A percentile compares a stretch with the other conserved stretches of the same genome.
These are phyloP conservation scores for Aspergillus intermedius DNA, from an alignment of 2,329 filamentous ascomycete species.

Conservation along the genomic window DNA sequence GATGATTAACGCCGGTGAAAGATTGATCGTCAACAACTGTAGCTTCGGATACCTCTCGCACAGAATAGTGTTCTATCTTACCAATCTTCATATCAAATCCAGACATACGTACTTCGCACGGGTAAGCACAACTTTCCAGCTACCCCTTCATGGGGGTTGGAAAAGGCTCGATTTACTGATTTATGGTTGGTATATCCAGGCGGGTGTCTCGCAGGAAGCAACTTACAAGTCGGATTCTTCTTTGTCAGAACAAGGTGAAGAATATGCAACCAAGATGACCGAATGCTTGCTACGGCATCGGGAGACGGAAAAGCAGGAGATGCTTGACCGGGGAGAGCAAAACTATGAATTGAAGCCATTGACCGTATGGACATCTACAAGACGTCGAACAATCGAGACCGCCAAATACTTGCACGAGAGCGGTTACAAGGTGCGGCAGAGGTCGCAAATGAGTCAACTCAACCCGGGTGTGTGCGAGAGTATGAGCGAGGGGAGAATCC, in stretches of 20 bases:
- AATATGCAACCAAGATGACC: slow-evolving; percentile 80
- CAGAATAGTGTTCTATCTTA: slow-evolving; percentile 94
- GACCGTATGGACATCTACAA: slow-evolving; percentile 90
- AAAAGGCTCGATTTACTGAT: neutral
- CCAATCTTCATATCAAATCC: slow-evolving; percentile 95
- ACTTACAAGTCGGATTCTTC: slow-evolving; percentile 87
- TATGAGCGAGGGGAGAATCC: slow-evolving; percentile 76
- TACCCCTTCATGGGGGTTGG: neutral
- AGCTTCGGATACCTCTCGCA: slow-evolving; percentile 95
- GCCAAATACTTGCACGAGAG: slow-evolving; percentile 69
- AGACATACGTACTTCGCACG: slow-evolving; percentile 89
- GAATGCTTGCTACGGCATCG: slow-evolving; percentile 77
- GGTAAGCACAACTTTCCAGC: slow-evolving; percentile 28
- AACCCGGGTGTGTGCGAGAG: slow-evolving; percentile 96
- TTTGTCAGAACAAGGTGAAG: slow-evolving; percentile 69
- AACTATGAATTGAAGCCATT: slow-evolving; percentile 69
- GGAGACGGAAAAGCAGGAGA: slow-evolving; percentile 66
- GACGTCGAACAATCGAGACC: slow-evolving; percentile 84
- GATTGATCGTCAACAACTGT: slow-evolving; percentile 93
- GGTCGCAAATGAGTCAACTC: slow-evolving; percentile 94
- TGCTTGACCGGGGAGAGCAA: slow-evolving; percentile 61
- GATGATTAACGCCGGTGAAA: slow-evolving; percentile 96
- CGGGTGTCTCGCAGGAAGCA: slow-evolving; percentile 79
- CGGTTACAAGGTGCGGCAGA: slow-evolving; percentile 81
- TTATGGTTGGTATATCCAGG: slow-evolving; percentile 30